Evolutionary conservation across 2,329 filamentous ascomycete genomes (phyloP), one percentile per base, ranked within the genome.

Genomic region (Ascocoryne sarcoides): DNA sequence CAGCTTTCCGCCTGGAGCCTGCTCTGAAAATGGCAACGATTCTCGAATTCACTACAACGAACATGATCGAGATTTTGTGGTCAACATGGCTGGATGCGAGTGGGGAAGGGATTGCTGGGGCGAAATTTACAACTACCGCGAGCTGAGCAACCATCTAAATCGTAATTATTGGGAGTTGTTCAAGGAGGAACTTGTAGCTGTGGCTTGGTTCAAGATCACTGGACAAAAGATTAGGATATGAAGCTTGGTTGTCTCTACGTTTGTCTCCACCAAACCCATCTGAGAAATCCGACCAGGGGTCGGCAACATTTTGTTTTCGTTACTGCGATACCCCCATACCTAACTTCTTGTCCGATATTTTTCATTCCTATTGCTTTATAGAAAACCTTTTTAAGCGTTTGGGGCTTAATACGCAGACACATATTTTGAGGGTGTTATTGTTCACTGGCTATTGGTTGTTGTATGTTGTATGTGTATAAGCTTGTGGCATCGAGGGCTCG

Each of bases 81-180:
- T 98, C 55, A 98, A 95, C 63, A 96, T 98, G 90, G 92, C 92
- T 4, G 92, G 92, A 3, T 98, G 92, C 61, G 84, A 95, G 62
- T 96, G 86, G 83, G 90, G 90, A 3, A 78, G 92, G 36, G 90
- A 98, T 65, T 98, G 92, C 62, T 96, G 90, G 90, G 82, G 82
- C 28, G 92, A 98, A 65, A 95, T 98, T 79, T 95, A 95, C 66
- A 82, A 84, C 61, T 98, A 88, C 67, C 84, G 89, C 38, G 81
- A 95, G 62, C 73, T 94, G 57, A 94, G 87, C 67, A 90, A 94
- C 62, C 81, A 79, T 63, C 73, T 95, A 47, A 95, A 95, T 68
- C 77, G 87, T 37, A 84, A 77, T 37, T 71, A 66, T 40, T 95
- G 87, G 86, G 84, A 93, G 66, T 67, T 66, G 18, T 82, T 82